Percentiles rank a stretch among this genome's conserved stretches.
Evolutionary conservation across 331 rosid species (phyloP).

Genomic region (Malus hybrid): DNA sequence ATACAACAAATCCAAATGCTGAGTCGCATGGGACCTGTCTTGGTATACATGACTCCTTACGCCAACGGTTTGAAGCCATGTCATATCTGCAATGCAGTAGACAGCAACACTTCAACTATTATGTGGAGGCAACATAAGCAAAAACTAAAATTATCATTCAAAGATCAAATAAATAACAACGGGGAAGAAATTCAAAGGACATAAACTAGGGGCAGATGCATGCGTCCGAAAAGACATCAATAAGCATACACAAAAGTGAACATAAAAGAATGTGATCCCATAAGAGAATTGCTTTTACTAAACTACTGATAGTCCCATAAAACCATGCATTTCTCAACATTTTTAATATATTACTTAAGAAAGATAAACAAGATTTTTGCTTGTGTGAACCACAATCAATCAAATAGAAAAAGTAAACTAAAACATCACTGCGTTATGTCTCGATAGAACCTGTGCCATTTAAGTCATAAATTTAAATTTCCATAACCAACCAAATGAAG

Average conservation of each 20-base stretch:
- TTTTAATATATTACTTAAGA: not conserved
- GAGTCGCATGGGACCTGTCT: slow-evolving; percentile 37
- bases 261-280: not conserved
- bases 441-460: not conserved
- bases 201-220: not conserved
- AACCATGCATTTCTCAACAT: not conserved
- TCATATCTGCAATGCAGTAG: slow-evolving; percentile 44
- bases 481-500: not conserved
- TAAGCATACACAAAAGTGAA: not conserved
- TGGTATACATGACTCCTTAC: slow-evolving; percentile 53
- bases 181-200: not conserved
- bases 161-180: not conserved
- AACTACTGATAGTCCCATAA: too few species aligned
- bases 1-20: too few species aligned
- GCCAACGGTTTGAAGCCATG: slow-evolving; percentile 56
- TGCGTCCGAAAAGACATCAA: not conserved
- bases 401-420: not conserved
- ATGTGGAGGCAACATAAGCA: not conserved
- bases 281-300: not conserved
- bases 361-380: not conserved
- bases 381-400: not conserved
- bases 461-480: not conserved
- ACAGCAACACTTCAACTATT: not conserved
- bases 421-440: not conserved
- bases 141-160: not conserved